Evolutionary conservation across 192 early-diverging fungal genomes (phyloP), one percentile per base, ranked within the genome.

Genomic region (Cetraspora pellucida): DNA sequence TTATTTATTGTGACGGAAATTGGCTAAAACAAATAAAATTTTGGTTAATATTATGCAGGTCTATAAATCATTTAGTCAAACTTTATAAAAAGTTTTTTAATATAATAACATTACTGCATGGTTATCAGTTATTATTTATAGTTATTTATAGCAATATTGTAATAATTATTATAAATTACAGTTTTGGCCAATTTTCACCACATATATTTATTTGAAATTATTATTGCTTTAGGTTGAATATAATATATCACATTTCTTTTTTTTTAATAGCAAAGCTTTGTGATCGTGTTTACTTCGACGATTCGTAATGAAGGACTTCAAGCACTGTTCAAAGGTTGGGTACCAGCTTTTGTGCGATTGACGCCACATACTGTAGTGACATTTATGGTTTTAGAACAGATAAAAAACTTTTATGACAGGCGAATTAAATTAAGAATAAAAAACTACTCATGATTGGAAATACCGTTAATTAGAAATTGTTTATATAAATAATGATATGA

Each of bases 281-380:
- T 58, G 84, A 83, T 57, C 81, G 84, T 58, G 55, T 82, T 81
- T 10, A 77, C 68, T 47, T 59, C 75, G 54, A 82, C 85, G 54
- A 85, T 89, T 27, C 83, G 81, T 66, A 77, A 79, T 28, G 95
- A 96, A 84, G 95, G 95, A 10, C 57, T 86, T 0, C 13, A 73
- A 16, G 91, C 89, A 10, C 74, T 96, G 46, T 96, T 93, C 79
- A 94, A 93, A 83, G 95, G 95, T 43, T 95, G 93, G 93, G 83
- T 91, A 19, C 93, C 95, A 54, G 86, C 92, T 11, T 96, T 92
- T 82, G 82, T 92, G 55, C 87, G 95, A 49, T 84, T 95, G 21
- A 93, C 89, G 0, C 95, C 95, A 21, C 95, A 96, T 72, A 94
- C 93, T 46, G 91, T 95, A 43, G 85, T 93, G 28, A 95, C 95